These are phyloP conservation scores for Puccinellia tenuiflora DNA, from an alignment of 176 grass and related monocot species.

Conservation along the genomic window DNA sequence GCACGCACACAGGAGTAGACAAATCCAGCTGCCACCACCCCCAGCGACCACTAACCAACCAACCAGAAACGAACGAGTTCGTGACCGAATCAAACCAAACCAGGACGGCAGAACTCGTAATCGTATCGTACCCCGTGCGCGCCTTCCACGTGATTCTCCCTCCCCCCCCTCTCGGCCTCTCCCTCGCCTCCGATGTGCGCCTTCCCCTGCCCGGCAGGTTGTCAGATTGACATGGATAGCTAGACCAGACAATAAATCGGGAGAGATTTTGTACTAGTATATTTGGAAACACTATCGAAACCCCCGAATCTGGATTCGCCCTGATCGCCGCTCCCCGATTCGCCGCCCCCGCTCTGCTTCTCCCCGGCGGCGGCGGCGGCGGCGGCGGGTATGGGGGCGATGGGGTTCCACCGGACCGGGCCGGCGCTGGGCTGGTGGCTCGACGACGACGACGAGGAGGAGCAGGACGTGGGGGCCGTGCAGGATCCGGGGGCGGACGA, in stretches of 20 bases:
- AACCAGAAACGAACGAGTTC: too few relatives aligned
- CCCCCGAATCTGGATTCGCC: not conserved
- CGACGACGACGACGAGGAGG: not conserved
- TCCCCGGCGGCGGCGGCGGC: not conserved
- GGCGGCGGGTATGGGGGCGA: slow-evolving; percentile 23
- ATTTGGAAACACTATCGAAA: not conserved
- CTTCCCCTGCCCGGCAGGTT: too few relatives aligned
- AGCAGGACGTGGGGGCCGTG: not conserved
- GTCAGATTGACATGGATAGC: not conserved
- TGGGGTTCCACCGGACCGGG: not conserved
- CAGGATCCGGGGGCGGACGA: not conserved
- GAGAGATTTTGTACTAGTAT: not conserved
- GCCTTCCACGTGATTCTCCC: not conserved
- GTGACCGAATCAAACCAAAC: too few relatives aligned
- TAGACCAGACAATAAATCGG: not conserved
- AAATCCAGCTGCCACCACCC: too few relatives aligned
- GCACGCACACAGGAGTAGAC: too few relatives aligned
- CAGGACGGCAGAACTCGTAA: too few relatives aligned
- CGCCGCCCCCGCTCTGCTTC: not conserved
- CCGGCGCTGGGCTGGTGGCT: not conserved
- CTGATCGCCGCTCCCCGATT: not conserved
- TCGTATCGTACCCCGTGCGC: not conserved
- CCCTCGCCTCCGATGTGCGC: not conserved
- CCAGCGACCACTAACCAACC: too few relatives aligned
- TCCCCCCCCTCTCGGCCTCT: not conserved